Evolutionary conservation across 2,329 filamentous ascomycete genomes (phyloP).

Genomic region (Macrophomina pseudophaseolina): DNA sequence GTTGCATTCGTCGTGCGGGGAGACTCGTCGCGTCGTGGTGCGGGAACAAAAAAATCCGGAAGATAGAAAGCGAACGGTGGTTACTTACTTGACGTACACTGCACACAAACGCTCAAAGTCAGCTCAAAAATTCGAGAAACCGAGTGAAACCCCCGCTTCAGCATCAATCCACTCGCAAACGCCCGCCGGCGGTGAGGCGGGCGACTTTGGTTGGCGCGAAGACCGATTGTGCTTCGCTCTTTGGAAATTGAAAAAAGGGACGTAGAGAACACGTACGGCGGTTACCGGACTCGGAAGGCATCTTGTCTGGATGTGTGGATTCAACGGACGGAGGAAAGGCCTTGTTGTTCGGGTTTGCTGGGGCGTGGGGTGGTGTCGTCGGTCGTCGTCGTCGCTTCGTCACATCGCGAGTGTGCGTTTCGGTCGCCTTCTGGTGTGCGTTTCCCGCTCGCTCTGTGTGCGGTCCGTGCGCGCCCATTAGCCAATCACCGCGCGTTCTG

Average conservation of each 20-base stretch:
- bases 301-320: constrained; percentile 64
- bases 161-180: background rate
- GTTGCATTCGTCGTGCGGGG: background rate
- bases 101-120: constrained; percentile 12
- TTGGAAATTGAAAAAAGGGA: background rate
- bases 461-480: background rate
- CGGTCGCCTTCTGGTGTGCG: constrained; percentile 21
- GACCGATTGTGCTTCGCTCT: background rate
- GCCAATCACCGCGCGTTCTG: background rate
- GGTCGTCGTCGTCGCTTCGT: constrained; percentile 27
- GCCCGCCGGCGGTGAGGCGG: background rate
- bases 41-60: background rate
- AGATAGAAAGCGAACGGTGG: background rate
- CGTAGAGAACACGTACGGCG: constrained; percentile 71
- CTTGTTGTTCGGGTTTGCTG: background rate
- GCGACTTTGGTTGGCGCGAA: background rate
- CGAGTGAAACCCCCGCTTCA: background rate
- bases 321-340: background rate
- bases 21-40: background rate
- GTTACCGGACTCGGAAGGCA: constrained; percentile 88
- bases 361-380: constrained; percentile 7
- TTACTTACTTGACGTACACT: constrained; percentile 28
- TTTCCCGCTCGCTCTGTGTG: constrained; percentile 4
- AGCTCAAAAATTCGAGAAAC: constrained; percentile 13
- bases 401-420: constrained; percentile 24